phyloP scores from a whole-genome alignment of 176 grass and related monocot genomes.

The Eleusine coracana region DNA sequence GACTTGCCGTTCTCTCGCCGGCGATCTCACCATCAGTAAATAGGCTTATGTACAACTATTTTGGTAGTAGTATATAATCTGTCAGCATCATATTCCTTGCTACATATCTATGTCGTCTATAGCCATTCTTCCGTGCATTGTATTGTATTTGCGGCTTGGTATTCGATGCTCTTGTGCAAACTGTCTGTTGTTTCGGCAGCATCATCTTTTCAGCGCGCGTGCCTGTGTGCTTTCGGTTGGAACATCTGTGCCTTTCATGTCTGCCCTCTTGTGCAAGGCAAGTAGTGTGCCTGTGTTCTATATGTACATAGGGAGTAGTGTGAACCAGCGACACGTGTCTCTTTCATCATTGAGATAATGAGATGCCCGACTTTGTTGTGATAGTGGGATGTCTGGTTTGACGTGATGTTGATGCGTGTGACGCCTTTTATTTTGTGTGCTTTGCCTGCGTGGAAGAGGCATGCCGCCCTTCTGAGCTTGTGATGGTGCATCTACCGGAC shows the following conservation, averaged over 20 bases:
- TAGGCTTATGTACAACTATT: constrained; percentile 39
- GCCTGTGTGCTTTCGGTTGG: constrained; percentile 32
- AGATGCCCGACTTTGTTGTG: neutral
- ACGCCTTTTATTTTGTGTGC: neutral
- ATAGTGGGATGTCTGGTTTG: constrained; percentile 16
- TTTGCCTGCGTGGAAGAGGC: constrained; percentile 15
- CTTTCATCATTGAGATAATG: constrained; percentile 14
- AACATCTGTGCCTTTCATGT: constrained; percentile 37
- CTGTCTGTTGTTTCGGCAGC: constrained; percentile 30
- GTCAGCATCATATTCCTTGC: constrained; percentile 31
- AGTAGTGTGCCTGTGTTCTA: neutral
- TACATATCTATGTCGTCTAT: neutral
- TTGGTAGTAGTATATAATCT: constrained; percentile 2
- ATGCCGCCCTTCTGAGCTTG: neutral
- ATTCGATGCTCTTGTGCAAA: constrained; percentile 20
- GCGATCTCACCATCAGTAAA: constrained; percentile 37
- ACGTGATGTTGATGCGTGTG: constrained; percentile 20
- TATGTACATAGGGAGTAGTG: neutral
- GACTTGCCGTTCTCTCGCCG: constrained; percentile 1
- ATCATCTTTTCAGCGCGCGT: neutral
- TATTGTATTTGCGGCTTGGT: neutral
- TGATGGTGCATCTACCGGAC: constrained; percentile 15
- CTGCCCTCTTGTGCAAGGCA: constrained; percentile 15
- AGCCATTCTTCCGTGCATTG: neutral
- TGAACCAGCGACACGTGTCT: neutral